A percentile compares a stretch with the other conserved stretches of the same genome.
phyloP scores from a whole-genome alignment of 306 rosid species.

The Lotus japonicus region DNA sequence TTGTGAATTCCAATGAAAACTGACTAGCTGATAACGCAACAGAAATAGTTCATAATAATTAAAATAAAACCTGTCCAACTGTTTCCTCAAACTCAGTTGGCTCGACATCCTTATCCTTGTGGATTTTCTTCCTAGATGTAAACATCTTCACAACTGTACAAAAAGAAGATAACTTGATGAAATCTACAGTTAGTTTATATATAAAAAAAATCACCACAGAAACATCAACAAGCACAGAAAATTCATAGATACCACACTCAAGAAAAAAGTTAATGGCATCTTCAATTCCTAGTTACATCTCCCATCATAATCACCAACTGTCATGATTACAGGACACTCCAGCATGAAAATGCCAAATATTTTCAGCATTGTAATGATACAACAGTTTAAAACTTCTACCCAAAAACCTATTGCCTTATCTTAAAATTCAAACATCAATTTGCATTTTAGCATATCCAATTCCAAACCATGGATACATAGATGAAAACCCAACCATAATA shows the following conservation, averaged over 20 bases:
- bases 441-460: not conserved
- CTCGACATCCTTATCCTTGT: slow-evolving; percentile 59
- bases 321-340: not conserved
- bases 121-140: slow-evolving; percentile 64
- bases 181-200: too few relatives aligned
- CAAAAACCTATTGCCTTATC: not conserved
- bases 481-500: not conserved
- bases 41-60: not conserved
- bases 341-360: not conserved
- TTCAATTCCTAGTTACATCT: not conserved
- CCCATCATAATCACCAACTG: not conserved
- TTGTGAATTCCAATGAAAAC: not conserved
- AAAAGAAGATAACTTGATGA: not conserved
- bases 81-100: slow-evolving; percentile 67
- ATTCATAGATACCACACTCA: not conserved
- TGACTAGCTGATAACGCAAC: not conserved
- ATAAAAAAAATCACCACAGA: not conserved
- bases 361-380: not conserved
- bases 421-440: not conserved
- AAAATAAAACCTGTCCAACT: slow-evolving; percentile 58
- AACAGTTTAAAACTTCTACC: not conserved
- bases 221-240: not conserved
- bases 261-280: not conserved
- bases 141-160: slow-evolving; percentile 46
- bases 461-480: not conserved